Base-by-base conservation (phyloP, 2,329 filamentous ascomycete genomes). In the Kalaharituber pfeilii region DNA sequence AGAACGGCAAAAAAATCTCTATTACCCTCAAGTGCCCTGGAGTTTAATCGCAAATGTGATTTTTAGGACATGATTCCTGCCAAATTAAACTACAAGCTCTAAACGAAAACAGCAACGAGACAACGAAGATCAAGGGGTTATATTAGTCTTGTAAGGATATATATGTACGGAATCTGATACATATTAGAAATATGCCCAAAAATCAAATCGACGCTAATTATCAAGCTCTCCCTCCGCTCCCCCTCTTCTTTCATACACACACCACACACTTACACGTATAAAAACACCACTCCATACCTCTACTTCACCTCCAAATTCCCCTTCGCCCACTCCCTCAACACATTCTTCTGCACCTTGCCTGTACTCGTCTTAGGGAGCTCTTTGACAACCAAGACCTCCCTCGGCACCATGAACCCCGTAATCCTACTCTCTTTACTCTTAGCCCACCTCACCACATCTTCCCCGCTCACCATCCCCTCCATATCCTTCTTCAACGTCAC, bases 311-410 rank as follows among this genome's bases (percentile, higher is more conserved):
- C 22, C 8, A 13, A 47, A 39, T 61, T 59, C 5, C 76, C 75
- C 66, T 78, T 85, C 2, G 84, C 84, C 89, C 88, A 94, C 62
- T 86, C 82, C 57, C 91, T 73, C 53, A 98, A 69, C 5, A 94
- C 78, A 64, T 94, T 96, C 78, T 98, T 98, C 76, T 86, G 82
- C 57, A 96, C 76, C 75, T 98, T 98, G 2, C 91, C 91, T 0
- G 91, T 98, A 68, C 84, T 91, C 26, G 91, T 98, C 76, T 98
- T 98, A 8, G 91, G 91, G 60, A 98, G 72, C 68, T 95, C 88
- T 5, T 71, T 62, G n/a, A 98, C 78, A 44, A 96, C 72, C 67
- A 94, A 85, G 0, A 82, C 76, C 67, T 82, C 79, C 51, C 74
- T 71, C 11, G 78, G 79, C 45, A 82, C 50, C 91, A 96, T 96